A percentile compares a stretch with the other conserved stretches of the same genome.
These are phyloP conservation scores for Glycine latifolia DNA, from an alignment of 306 rosid species.

Conservation along the genomic window DNA sequence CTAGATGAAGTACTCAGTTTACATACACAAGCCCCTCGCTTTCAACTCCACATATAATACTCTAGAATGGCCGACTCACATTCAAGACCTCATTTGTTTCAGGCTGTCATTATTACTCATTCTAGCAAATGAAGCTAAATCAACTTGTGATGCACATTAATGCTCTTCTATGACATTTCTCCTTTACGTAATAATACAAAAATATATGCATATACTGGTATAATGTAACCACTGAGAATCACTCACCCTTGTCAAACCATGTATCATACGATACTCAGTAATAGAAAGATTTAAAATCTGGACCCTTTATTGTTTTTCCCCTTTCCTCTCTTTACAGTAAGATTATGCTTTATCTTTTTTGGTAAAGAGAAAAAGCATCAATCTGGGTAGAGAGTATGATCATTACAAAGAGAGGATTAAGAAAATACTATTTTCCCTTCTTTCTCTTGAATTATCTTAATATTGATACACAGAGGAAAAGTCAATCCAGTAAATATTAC, in stretches of 20 bases:
- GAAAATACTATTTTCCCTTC: constrained; percentile 17
- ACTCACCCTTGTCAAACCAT: no score
- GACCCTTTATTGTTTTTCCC: not conserved
- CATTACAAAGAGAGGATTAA: constrained; percentile 1
- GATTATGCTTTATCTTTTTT: not conserved
- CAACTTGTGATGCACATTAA: no score
- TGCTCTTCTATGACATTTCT: no score
- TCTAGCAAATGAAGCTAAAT: not conserved
- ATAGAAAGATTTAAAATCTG: constrained; percentile 12
- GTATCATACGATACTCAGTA: not conserved
- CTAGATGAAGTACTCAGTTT: not conserved
- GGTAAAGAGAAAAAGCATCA: not conserved
- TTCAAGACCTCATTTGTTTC: not conserved
- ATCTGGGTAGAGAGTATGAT: not conserved
- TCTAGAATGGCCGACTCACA: not conserved
- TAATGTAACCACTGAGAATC: no score
- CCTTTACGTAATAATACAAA: no score
- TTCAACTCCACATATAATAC: not conserved
- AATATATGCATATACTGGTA: no score
- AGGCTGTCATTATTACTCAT: not conserved
- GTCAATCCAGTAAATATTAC: constrained; percentile 23
- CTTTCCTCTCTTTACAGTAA: not conserved
- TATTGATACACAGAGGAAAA: not conserved
- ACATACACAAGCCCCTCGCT: not conserved
- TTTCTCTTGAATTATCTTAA: not conserved